These are phyloP conservation scores for Penicillium sp. DNA, from an alignment of 2,329 filamentous ascomycete genomes.

Conservation along the genomic window DNA sequence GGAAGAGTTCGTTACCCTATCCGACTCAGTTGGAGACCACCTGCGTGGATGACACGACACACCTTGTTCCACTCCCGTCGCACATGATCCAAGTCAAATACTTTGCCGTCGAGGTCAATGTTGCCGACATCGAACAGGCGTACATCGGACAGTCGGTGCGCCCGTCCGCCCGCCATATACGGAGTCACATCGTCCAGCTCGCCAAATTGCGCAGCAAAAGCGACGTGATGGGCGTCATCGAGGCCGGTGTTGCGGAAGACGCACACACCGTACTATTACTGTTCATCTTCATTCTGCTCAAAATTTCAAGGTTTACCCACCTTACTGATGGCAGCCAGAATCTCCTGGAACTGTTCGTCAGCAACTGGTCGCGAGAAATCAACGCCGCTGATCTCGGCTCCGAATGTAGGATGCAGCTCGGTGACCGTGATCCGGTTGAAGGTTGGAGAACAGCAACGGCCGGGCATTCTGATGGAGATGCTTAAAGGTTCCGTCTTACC, in stretches of 20 bases:
- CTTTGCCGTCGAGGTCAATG: conserved; percentile 48
- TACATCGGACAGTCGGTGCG: conserved; percentile 48
- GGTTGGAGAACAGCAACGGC: conserved; percentile 18
- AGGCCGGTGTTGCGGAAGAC: conserved; percentile 53
- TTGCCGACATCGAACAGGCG: conserved; percentile 61
- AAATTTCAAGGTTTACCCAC: conserved; percentile 20
- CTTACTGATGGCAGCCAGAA: conserved; percentile 36
- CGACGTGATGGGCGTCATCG: conserved; percentile 52
- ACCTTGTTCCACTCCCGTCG: conserved; percentile 45
- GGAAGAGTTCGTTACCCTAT: conserved; percentile 53
- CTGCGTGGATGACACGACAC: conserved; percentile 2
- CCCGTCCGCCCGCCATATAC: conserved; percentile 48
- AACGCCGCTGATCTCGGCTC: conserved; percentile 38
- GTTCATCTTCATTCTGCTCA: background rate
- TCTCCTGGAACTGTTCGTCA: conserved; percentile 36
- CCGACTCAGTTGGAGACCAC: background rate
- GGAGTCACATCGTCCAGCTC: conserved; percentile 56
- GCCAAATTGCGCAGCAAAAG: conserved; percentile 52
- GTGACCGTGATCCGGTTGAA: conserved; percentile 32
- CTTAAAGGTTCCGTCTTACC: background rate
- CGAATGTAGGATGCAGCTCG: conserved; percentile 39
- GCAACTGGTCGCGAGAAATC: conserved; percentile 36
- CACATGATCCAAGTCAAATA: conserved; percentile 43
- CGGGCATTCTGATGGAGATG: conserved; percentile 38
- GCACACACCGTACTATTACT: conserved; percentile 51